These are phyloP conservation scores for Tirmania nivea DNA, from an alignment of 495 filamentous ascomycete species.

Conservation along the genomic window DNA sequence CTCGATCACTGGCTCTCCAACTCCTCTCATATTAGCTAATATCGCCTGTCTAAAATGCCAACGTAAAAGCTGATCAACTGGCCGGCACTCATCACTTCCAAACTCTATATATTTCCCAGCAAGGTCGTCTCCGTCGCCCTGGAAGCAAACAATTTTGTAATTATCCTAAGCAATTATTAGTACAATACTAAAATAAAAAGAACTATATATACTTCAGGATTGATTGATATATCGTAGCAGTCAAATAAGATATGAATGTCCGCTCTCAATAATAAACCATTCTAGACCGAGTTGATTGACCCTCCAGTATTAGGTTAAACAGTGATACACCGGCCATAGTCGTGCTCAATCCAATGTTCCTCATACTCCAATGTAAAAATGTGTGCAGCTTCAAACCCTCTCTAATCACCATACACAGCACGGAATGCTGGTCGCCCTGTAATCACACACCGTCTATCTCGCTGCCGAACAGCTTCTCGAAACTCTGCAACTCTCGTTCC, in stretches of 20 bases:
- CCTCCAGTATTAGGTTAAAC: neutral
- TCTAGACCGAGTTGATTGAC: slow-evolving; percentile 8
- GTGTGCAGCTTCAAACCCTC: slow-evolving; percentile 3
- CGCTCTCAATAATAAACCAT: slow-evolving; percentile 5
- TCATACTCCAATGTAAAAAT: slow-evolving; percentile 3
- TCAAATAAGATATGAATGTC: slow-evolving; percentile 7
- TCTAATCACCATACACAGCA: neutral
- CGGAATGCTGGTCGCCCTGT: neutral
- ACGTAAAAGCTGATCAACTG: slow-evolving; percentile 15
- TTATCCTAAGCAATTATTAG: slow-evolving; percentile 9
- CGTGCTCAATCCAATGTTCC: neutral
- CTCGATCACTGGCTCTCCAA: slow-evolving; percentile 20
- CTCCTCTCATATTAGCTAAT: slow-evolving; percentile 18
- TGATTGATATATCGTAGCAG: slow-evolving; percentile 9
- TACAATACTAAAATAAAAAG: neutral
- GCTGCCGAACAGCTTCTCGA: slow-evolving; percentile 2
- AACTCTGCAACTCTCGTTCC: neutral
- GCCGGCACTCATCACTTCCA: slow-evolving; percentile 9
- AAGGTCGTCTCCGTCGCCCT: slow-evolving; percentile 5
- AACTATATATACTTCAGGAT: slow-evolving; percentile 11
- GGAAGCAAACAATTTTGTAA: slow-evolving; percentile 18
- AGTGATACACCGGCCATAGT: neutral
- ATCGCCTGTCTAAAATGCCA: slow-evolving; percentile 21
- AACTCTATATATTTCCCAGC: slow-evolving; percentile 7
- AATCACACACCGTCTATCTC: slow-evolving; percentile 4